Percentiles rank a stretch among this genome's conserved stretches.
Evolutionary conservation across 1,139 yeast genomes (phyloP).

Genomic region (Yamadazyma siamensis): DNA sequence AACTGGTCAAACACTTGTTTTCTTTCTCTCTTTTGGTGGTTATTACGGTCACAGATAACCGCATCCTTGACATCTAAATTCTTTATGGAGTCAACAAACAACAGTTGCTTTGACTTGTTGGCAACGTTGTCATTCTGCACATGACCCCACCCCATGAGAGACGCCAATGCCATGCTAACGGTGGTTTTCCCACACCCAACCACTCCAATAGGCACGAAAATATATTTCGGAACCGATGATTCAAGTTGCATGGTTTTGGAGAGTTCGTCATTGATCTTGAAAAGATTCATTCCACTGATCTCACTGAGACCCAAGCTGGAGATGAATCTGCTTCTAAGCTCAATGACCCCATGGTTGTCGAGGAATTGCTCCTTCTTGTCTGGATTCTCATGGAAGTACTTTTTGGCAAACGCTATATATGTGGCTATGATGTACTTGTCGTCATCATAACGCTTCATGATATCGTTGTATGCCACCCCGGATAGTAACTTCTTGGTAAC

Average conservation of each 20-base stretch:
- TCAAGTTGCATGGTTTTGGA: slow-evolving; percentile 10
- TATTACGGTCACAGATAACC: slow-evolving; percentile 81
- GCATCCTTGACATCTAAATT: slow-evolving; percentile 33
- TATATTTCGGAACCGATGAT: slow-evolving; percentile 38
- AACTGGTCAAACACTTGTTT: slow-evolving; percentile 60
- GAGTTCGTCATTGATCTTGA: slow-evolving; percentile 20
- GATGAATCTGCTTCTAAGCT: slow-evolving; percentile 61
- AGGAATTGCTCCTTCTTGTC: slow-evolving; percentile 42
- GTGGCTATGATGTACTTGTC: slow-evolving; percentile 61
- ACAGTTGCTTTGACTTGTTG: slow-evolving; percentile 44
- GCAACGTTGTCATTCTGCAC: slow-evolving; percentile 82
- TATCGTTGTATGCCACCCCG: slow-evolving; percentile 32
- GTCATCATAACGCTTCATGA: slow-evolving; percentile 38
- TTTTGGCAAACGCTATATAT: slow-evolving; percentile 65
- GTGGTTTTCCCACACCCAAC: slow-evolving; percentile 97
- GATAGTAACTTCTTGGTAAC: slow-evolving; percentile 64
- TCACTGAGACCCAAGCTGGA: slow-evolving; percentile 33
- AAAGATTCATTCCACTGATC: slow-evolving; percentile 30
- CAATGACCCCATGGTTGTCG: slow-evolving; percentile 71
- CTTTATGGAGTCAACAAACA: slow-evolving; percentile 50
- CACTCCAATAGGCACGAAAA: slow-evolving; percentile 81
- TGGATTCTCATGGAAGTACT: slow-evolving; percentile 48
- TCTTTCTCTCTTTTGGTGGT: slow-evolving; percentile 71
- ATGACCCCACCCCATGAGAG: slow-evolving; percentile 64
- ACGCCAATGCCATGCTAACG: slow-evolving; percentile 55